Percentiles rank a stretch among this genome's conserved stretches.
These are phyloP conservation scores for Pseudocercospora vitis DNA, from an alignment of 2,329 filamentous ascomycete genomes.

Conservation along the genomic window DNA sequence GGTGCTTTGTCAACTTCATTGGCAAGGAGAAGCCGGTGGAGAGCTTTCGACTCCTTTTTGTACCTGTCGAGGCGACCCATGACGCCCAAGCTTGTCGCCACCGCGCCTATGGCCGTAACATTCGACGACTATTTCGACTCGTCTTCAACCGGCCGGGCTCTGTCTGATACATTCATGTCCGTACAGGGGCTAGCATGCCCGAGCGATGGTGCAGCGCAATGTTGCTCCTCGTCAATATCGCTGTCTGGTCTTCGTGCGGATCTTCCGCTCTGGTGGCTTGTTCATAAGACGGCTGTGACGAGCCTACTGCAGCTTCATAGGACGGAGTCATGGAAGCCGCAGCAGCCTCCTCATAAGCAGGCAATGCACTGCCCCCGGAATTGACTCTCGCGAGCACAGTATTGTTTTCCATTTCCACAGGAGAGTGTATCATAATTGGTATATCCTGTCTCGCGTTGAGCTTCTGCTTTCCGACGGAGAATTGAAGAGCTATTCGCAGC, in stretches of 20 bases:
- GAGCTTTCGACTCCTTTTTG: too few species aligned
- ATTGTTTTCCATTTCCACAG: background rate
- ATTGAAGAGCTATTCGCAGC: conserved; percentile 17
- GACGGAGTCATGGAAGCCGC: background rate
- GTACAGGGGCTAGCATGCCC: background rate
- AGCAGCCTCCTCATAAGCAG: conserved; percentile 1
- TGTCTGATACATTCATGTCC: too few species aligned
- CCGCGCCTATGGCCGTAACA: too few species aligned
- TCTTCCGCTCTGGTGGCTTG: conserved; percentile 2
- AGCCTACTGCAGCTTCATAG: background rate
- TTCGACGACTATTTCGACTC: too few species aligned
- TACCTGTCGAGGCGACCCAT: too few species aligned
- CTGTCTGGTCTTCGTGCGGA: background rate
- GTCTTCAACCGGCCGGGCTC: too few species aligned
- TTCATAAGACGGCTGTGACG: conserved; percentile 9
- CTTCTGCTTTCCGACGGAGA: conserved; percentile 16
- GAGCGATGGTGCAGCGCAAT: background rate
- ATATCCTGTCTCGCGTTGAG: conserved; percentile 14
- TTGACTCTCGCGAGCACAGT: background rate
- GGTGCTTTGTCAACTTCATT: background rate
- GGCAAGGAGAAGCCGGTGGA: too few species aligned
- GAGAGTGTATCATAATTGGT: conserved; percentile 13
- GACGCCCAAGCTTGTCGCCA: too few species aligned
- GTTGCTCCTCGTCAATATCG: background rate
- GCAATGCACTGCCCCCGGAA: background rate